Percentiles rank a stretch among this genome's conserved stretches.
Conservation (phyloP, 352 stramenopile species). For the Phytophthora syringae region DNA sequence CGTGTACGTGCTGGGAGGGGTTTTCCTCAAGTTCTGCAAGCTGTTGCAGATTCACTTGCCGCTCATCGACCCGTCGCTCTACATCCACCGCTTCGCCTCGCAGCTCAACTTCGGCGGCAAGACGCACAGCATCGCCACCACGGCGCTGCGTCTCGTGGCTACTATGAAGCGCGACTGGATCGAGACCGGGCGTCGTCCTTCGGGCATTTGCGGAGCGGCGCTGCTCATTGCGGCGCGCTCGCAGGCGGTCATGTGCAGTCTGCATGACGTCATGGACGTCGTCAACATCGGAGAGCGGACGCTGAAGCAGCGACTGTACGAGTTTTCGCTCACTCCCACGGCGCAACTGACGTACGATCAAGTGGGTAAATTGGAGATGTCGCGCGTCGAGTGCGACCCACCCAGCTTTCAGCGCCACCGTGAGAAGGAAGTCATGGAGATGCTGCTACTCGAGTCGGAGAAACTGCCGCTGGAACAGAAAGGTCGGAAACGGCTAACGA, state of each 20-base stretch:
- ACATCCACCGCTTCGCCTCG: conserved; percentile 98
- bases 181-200: conserved; percentile 95
- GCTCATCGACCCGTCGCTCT: conserved; percentile 98
- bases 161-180: conserved; percentile 99
- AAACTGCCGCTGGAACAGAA: conserved; percentile 62
- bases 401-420: conserved; percentile 89
- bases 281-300: conserved; percentile 97
- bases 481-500: conserved; percentile 31
- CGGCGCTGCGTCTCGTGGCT: conserved; percentile 94
- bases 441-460: conserved; percentile 86
- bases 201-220: conserved; percentile 97
- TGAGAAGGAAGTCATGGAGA: conserved; percentile 91
- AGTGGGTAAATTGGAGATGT: conserved; percentile 92
- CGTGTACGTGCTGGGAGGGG: conserved; percentile 86
- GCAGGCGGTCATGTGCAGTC: conserved; percentile 92
- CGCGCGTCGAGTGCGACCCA: conserved; percentile 87
- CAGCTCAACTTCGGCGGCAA: conserved; percentile 97
- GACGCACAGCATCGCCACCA: conserved; percentile 94
- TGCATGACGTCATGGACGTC: conserved; percentile 90
- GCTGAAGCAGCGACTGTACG: conserved; percentile 95
- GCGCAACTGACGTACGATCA: conserved; percentile 96
- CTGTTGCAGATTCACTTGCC: conserved; percentile 96
- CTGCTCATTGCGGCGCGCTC: conserved; percentile 97
- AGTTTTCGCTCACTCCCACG: conserved; percentile 97
- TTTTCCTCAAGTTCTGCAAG: conserved; percentile 93